Percentiles rank a stretch among this genome's conserved stretches.
Evolutionary conservation across 2,329 filamentous ascomycete species (phyloP).

Genomic region (Aspergillus sergii): DNA sequence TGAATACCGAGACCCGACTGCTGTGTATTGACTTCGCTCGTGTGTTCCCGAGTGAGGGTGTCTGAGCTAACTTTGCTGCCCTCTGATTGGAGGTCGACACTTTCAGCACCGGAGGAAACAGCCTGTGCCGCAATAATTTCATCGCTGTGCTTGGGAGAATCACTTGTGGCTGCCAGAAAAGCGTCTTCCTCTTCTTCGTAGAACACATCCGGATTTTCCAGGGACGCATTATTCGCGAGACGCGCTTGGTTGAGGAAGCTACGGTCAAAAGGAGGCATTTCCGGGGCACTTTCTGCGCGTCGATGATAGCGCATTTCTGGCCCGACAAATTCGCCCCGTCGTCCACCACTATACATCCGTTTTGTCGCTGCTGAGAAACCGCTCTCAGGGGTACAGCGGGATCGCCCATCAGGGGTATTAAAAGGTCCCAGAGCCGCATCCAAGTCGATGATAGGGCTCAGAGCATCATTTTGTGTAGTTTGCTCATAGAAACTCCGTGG

Average conservation of each 20-base stretch:
- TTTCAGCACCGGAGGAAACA: slow-evolving; percentile 19
- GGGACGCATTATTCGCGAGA: slow-evolving; percentile 39
- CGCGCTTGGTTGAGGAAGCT: slow-evolving; percentile 40
- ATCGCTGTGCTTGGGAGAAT: slow-evolving; percentile 28
- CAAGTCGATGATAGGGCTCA: slow-evolving; percentile 85
- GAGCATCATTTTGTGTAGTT: slow-evolving; percentile 61
- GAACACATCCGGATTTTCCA: slow-evolving; percentile 51
- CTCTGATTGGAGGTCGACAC: slow-evolving; percentile 19
- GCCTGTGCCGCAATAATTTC: slow-evolving; percentile 12
- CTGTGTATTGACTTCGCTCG: slow-evolving; percentile 9
- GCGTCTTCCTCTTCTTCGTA: slow-evolving; percentile 55
- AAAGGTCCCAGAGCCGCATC: slow-evolving; percentile 93
- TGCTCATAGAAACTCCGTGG: slow-evolving; percentile 49
- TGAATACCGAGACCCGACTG: slow-evolving; percentile 32
- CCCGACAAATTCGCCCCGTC: slow-evolving; percentile 49
- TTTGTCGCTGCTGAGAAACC: slow-evolving; percentile 45
- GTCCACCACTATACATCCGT: slow-evolving; percentile 53
- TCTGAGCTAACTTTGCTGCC: slow-evolving; percentile 29
- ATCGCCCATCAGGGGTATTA: slow-evolving; percentile 65
- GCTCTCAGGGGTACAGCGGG: slow-evolving; percentile 32
- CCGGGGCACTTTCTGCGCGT: slow-evolving; percentile 52
- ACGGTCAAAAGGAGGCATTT: slow-evolving; percentile 52
- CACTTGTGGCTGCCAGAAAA: slow-evolving; percentile 45
- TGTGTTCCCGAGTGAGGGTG: slow-evolving; percentile 29
- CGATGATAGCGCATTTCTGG: slow-evolving; percentile 55